These are phyloP conservation scores for Vaccinium vitisidaea DNA, from an alignment of 148 eudicot species.

Conservation along the genomic window DNA sequence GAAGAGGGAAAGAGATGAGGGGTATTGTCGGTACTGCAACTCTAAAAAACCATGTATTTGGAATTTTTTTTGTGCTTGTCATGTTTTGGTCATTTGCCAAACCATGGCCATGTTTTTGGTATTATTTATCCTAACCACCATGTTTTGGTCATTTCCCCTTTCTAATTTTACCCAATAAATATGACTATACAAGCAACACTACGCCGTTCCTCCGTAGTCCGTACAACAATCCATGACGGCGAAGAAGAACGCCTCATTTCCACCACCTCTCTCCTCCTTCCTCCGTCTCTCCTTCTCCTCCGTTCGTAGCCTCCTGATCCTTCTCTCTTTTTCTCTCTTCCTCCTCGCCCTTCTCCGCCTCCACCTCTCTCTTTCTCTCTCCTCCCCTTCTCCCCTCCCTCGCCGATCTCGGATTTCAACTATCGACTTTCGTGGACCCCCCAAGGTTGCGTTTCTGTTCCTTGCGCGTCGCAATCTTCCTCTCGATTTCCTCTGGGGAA, in stretches of 20 bases:
- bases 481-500: conserved; percentile 85
- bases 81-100: too few relatives aligned
- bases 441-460: conserved; percentile 76
- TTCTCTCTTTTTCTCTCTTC: conserved; percentile 17
- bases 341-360: conserved; percentile 21
- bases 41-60: too few relatives aligned
- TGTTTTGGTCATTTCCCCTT: too few relatives aligned
- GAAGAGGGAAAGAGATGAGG: too few relatives aligned
- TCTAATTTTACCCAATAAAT: too few relatives aligned
- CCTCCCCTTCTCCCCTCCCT: not conserved
- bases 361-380: not conserved
- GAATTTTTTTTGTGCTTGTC: too few relatives aligned
- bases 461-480: conserved; percentile 67
- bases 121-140: too few relatives aligned
- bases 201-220: too few relatives aligned
- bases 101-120: too few relatives aligned
- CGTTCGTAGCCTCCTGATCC: conserved; percentile 13
- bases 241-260: not conserved
- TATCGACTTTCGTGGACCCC: conserved; percentile 35
- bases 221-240: not conserved
- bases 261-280: not conserved
- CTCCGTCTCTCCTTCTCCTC: conserved; percentile 2
- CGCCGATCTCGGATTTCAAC: conserved; percentile 29
- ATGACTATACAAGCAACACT: too few relatives aligned
- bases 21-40: too few relatives aligned